Percentiles rank a stretch among this genome's conserved stretches.
phyloP scores from a whole-genome alignment of 169 alveolate species.

The Blepharisma undulans region DNA sequence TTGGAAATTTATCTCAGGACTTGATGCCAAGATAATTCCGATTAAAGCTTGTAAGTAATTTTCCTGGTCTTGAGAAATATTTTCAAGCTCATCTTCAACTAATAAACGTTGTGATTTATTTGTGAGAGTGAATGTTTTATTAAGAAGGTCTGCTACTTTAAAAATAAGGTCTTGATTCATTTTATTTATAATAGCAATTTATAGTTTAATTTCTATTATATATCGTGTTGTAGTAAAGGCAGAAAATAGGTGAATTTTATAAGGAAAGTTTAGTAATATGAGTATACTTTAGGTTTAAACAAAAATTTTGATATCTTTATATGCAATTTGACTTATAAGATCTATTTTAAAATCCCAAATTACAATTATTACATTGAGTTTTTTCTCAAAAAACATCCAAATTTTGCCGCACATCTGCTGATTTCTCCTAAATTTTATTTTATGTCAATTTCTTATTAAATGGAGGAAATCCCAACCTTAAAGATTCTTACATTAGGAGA shows the following conservation, averaged over 20 bases:
- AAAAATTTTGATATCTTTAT: too few species aligned
- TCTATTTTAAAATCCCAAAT: background rate
- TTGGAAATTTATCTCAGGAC: background rate
- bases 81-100: background rate
- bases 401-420: background rate
- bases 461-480: constrained; percentile 40
- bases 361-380: too few species aligned
- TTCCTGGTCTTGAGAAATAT: background rate
- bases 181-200: background rate
- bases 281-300: background rate
- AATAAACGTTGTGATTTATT: background rate
- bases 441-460: background rate
- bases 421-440: background rate
- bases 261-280: background rate
- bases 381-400: too few species aligned
- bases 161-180: background rate
- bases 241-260: background rate
- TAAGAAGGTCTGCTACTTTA: background rate
- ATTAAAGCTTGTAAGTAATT: background rate
- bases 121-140: background rate
- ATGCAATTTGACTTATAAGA: too few species aligned
- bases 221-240: background rate
- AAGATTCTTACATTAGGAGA: constrained; percentile 76
- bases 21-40: background rate
- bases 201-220: too few species aligned